Conservation (phyloP, 2,329 filamentous ascomycete genomes). For the Diplodia seriata region DNA sequence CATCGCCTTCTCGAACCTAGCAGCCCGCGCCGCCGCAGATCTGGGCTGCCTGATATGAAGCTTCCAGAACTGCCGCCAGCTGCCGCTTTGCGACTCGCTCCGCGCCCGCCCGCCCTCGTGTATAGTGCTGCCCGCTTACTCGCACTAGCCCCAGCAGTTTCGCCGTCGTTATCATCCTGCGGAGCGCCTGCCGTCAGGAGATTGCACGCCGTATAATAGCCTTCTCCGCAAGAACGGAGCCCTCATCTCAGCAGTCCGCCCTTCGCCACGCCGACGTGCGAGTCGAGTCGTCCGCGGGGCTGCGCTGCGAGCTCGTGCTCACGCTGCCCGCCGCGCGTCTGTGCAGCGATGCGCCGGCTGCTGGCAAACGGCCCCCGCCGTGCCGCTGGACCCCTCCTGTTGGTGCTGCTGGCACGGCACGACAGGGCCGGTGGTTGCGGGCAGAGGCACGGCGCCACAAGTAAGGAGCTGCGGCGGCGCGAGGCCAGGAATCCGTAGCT, state of each 20-base stretch:
- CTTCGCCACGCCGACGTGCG: neutral
- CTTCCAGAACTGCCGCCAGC: slow-evolving; percentile 25
- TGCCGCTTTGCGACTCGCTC: slow-evolving; percentile 24
- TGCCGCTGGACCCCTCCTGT: neutral
- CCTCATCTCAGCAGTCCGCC: slow-evolving; percentile 1
- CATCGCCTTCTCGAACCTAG: slow-evolving; percentile 22
- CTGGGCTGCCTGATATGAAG: slow-evolving; percentile 5
- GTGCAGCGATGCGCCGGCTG: slow-evolving; percentile 1
- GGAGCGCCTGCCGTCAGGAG: slow-evolving; percentile 8
- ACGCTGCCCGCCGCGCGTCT: slow-evolving; percentile 10
- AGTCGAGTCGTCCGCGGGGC: neutral
- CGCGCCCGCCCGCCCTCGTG: slow-evolving; percentile 3
- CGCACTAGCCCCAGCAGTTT: neutral
- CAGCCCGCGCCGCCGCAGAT: slow-evolving; percentile 15
- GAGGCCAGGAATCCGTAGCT: slow-evolving; percentile 6
- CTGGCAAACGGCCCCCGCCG: neutral
- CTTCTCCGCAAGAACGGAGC: neutral
- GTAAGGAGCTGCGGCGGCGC: slow-evolving; percentile 12
- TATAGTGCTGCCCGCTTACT: slow-evolving; percentile 11
- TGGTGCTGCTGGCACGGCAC: too few species aligned
- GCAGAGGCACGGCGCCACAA: neutral
- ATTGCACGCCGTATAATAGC: slow-evolving; percentile 16
- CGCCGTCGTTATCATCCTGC: neutral
- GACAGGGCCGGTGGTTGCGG: neutral
- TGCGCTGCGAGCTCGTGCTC: slow-evolving; percentile 15